Conservation (phyloP, 306 rosid species). For the Hippophae tibetana region DNA sequence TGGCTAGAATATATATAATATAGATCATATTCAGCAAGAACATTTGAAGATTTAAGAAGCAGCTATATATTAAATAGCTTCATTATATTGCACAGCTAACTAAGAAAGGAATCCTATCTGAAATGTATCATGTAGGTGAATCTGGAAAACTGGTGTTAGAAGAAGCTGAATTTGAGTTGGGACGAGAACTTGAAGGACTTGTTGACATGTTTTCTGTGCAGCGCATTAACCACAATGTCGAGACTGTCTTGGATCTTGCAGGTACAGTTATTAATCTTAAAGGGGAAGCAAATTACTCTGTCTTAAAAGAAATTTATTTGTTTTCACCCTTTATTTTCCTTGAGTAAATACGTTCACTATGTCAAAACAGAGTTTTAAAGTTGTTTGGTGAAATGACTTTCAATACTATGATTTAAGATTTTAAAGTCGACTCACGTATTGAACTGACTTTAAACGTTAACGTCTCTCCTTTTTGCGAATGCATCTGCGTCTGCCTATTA, state of each 20-base stretch:
- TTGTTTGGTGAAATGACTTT: too few relatives aligned
- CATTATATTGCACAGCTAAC: background rate
- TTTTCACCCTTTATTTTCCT: too few relatives aligned
- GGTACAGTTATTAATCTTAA: conserved; percentile 36
- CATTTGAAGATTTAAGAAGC: too few relatives aligned
- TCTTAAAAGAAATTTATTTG: background rate
- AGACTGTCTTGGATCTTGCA: conserved; percentile 83
- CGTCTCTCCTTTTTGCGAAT: too few relatives aligned
- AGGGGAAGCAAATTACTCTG: conserved; percentile 8
- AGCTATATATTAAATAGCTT: background rate
- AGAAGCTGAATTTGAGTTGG: conserved; percentile 87
- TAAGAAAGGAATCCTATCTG: background rate
- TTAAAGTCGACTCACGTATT: too few relatives aligned
- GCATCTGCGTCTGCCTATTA: too few relatives aligned
- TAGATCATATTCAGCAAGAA: too few relatives aligned
- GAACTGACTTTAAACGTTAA: too few relatives aligned
- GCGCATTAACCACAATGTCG: conserved; percentile 91
- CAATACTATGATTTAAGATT: too few relatives aligned
- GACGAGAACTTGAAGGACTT: conserved; percentile 95
- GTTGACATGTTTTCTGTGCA: conserved; percentile 98
- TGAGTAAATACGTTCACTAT: too few relatives aligned
- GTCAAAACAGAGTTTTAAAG: too few relatives aligned
- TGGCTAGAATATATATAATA: too few relatives aligned
- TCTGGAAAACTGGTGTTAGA: conserved; percentile 94
- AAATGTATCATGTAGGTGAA: conserved; percentile 47